These are phyloP conservation scores for Pyrenophora teres DNA, from an alignment of 2,329 filamentous ascomycete genomes.

Conservation along the genomic window DNA sequence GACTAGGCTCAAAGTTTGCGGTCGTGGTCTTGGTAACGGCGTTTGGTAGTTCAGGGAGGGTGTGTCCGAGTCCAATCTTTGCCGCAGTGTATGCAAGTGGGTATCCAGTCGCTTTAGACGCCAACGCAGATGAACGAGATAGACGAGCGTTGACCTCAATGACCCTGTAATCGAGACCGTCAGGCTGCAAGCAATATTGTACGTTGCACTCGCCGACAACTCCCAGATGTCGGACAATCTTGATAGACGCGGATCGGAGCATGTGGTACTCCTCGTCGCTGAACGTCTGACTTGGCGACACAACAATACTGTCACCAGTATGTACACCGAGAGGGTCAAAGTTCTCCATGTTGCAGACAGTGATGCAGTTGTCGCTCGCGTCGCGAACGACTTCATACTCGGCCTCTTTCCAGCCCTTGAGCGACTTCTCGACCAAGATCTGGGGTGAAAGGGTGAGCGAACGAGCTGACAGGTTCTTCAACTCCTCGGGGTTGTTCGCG, in stretches of 20 bases:
- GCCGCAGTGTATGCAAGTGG: conserved; percentile 96
- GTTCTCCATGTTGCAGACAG: conserved; percentile 99
- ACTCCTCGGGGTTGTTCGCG: conserved; percentile 89
- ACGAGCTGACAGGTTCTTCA: conserved; percentile 88
- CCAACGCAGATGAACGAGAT: conserved; percentile 93
- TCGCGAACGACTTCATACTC: conserved; percentile 99
- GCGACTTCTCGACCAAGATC: conserved; percentile 96
- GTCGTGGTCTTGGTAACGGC: conserved; percentile 98
- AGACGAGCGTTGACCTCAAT: conserved; percentile 99
- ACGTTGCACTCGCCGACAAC: conserved; percentile 99
- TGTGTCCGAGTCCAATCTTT: conserved; percentile 97
- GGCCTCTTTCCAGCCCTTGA: conserved; percentile 99
- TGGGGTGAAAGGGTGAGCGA: conserved; percentile 93
- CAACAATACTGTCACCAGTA: conserved; percentile 98
- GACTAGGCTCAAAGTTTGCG: conserved; percentile 95
- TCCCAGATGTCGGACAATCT: conserved; percentile 95
- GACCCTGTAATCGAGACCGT: conserved; percentile 96
- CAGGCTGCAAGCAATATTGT: conserved; percentile 94
- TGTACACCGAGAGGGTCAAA: conserved; percentile 97
- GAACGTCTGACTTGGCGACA: conserved; percentile 93
- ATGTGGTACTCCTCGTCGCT: conserved; percentile 99
- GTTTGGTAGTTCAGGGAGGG: conserved; percentile 92
- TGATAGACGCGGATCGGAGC: conserved; percentile 96
- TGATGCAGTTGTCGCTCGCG: conserved; percentile 98
- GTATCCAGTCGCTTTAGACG: conserved; percentile 97